These are phyloP conservation scores for Inonotus obliquus DNA, from an alignment of 1,284 basidiomycete genomes.

Conservation along the genomic window DNA sequence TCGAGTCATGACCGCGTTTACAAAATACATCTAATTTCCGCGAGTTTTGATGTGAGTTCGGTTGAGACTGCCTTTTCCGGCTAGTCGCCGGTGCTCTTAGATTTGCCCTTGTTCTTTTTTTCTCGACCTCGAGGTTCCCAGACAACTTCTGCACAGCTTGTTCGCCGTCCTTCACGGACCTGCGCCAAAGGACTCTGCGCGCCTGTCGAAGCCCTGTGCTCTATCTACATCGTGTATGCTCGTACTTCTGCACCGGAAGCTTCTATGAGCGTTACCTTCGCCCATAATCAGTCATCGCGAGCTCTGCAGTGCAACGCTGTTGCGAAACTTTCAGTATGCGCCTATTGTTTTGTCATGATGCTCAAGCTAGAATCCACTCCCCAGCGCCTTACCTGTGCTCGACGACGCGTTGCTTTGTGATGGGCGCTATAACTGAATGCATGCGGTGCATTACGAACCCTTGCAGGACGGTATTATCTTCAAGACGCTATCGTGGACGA, in stretches of 20 bases:
- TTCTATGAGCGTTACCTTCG: not conserved
- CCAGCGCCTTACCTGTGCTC: conserved; percentile 1
- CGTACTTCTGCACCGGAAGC: too few relatives aligned
- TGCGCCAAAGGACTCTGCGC: not conserved
- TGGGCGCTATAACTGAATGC: not conserved
- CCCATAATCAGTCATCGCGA: not conserved
- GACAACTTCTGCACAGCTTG: conserved; percentile 6
- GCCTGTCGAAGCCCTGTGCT: not conserved
- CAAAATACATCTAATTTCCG: not conserved
- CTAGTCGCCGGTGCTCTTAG: not conserved
- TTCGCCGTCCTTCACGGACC: conserved; percentile 5
- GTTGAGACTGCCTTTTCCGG: not conserved
- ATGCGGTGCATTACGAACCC: not conserved
- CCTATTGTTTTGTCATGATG: not conserved
- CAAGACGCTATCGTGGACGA: not conserved
- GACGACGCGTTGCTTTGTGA: not conserved
- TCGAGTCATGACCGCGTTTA: conserved; percentile 5
- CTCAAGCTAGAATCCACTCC: not conserved
- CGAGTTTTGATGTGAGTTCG: not conserved
- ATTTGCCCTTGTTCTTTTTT: not conserved
- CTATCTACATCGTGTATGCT: not conserved
- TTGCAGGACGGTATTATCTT: not conserved
- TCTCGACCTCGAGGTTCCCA: conserved; percentile 9
- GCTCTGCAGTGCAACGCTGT: not conserved
- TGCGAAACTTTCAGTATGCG: not conserved